These are phyloP conservation scores for Phytophthora cactorum DNA, from an alignment of 352 stramenopile species.

Conservation along the genomic window DNA sequence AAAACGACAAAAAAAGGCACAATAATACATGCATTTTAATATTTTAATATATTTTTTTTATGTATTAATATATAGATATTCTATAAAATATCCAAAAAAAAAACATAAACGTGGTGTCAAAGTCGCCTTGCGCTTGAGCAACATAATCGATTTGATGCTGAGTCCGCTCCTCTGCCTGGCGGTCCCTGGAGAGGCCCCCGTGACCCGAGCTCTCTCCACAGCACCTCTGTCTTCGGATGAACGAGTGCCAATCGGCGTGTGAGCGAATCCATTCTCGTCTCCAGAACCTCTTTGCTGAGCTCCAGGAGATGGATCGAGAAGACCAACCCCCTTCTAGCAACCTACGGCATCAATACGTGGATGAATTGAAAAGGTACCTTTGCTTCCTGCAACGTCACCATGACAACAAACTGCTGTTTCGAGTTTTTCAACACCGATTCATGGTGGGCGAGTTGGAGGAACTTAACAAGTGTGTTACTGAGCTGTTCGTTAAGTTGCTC, in stretches of 20 bases:
- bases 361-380: background rate
- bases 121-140: too few relatives aligned
- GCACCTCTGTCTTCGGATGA: background rate
- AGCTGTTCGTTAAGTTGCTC: background rate
- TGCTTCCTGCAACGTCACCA: background rate
- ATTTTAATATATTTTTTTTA: too few relatives aligned
- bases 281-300: background rate
- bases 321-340: background rate
- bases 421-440: background rate
- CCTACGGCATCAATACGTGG: background rate
- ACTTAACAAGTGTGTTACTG: background rate
- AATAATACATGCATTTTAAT: too few relatives aligned
- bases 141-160: background rate
- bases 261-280: background rate
- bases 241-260: background rate
- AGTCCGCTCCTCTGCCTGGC: background rate
- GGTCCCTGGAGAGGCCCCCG: background rate
- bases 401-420: background rate
- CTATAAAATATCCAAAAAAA: too few relatives aligned
- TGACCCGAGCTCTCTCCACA: background rate
- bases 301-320: background rate
- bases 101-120: too few relatives aligned
- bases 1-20: too few relatives aligned
- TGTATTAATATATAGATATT: too few relatives aligned
- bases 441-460: background rate